phyloP scores from a whole-genome alignment of 1,139 yeast genomes.

The Candida neerlandica region DNA sequence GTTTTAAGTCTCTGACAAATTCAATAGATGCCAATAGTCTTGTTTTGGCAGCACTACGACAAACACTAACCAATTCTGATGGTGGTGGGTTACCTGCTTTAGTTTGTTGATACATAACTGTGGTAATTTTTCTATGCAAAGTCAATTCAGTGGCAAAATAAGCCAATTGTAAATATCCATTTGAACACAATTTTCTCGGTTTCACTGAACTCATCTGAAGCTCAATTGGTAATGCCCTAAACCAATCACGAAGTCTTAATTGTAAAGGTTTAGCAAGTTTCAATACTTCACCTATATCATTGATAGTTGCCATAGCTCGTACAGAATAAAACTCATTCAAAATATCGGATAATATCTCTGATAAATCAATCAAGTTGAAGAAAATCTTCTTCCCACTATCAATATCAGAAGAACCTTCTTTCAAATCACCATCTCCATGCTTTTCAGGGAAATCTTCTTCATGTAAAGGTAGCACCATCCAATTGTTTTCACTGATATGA shows the following conservation, averaged over 20 bases:
- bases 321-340: slow-evolving; percentile 70
- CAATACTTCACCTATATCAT: slow-evolving; percentile 65
- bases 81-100: slow-evolving; percentile 46
- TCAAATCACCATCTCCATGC: slow-evolving; percentile 57
- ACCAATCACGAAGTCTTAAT: slow-evolving; percentile 78
- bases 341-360: slow-evolving; percentile 73
- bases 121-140: slow-evolving; percentile 76
- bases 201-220: slow-evolving; percentile 66
- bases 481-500: slow-evolving; percentile 66
- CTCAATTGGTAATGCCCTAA: slow-evolving; percentile 71
- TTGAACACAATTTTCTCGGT: slow-evolving; percentile 62
- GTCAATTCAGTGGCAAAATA: slow-evolving; percentile 89
- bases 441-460: slow-evolving; percentile 79
- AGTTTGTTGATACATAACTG: slow-evolving; percentile 52
- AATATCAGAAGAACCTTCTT: slow-evolving; percentile 68
- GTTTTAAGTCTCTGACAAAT: slow-evolving; percentile 71
- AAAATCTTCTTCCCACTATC: slow-evolving; percentile 74
- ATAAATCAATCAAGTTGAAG: slow-evolving; percentile 66
- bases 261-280: slow-evolving; percentile 85
- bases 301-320: slow-evolving; percentile 58
- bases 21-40: slow-evolving; percentile 80
- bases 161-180: slow-evolving; percentile 79
- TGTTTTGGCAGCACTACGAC: slow-evolving; percentile 83
- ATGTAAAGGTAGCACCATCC: slow-evolving; percentile 65
- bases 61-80: slow-evolving; percentile 62